Percentiles rank a stretch among this genome's conserved stretches.
phyloP scores from a whole-genome alignment of 306 rosid species.

The Chamaecrista fasciculata region DNA sequence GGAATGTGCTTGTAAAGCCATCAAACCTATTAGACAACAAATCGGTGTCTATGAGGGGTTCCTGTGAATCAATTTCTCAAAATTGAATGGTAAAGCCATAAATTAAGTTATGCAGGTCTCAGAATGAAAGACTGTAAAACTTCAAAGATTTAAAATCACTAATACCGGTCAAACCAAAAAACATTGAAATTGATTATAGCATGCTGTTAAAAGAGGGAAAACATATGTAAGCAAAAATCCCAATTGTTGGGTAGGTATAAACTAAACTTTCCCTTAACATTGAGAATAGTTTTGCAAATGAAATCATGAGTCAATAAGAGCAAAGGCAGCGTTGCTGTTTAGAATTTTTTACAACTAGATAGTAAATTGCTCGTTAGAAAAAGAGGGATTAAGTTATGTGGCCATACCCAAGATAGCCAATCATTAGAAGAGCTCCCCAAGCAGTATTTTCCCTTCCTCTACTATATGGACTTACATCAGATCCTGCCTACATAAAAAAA shows the following conservation, averaged over 20 bases:
- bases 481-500: constrained; percentile 69
- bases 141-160: constrained; percentile 6
- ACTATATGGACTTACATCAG: constrained; percentile 70
- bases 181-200: background rate
- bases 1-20: constrained; percentile 98
- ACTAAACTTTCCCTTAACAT: background rate
- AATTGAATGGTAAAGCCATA: background rate
- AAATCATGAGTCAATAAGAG: constrained; percentile 15
- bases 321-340: constrained; percentile 28
- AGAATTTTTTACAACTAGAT: background rate
- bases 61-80: constrained; percentile 15
- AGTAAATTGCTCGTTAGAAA: constrained; percentile 18
- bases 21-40: constrained; percentile 47
- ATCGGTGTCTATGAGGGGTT: constrained; percentile 2
- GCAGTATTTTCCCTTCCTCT: constrained; percentile 94
- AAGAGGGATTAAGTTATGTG: constrained; percentile 27
- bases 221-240: background rate
- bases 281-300: constrained; percentile 8
- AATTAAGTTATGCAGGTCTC: background rate
- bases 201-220: background rate
- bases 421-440: constrained; percentile 88
- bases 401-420: constrained; percentile 92
- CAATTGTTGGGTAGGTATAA: background rate
- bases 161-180: constrained; percentile 21
- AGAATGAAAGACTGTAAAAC: background rate